Evolutionary conservation across 1,139 yeast species (phyloP), one percentile per base, ranked within the genome.

Genomic region (Kluyveromyces marxianus): DNA sequence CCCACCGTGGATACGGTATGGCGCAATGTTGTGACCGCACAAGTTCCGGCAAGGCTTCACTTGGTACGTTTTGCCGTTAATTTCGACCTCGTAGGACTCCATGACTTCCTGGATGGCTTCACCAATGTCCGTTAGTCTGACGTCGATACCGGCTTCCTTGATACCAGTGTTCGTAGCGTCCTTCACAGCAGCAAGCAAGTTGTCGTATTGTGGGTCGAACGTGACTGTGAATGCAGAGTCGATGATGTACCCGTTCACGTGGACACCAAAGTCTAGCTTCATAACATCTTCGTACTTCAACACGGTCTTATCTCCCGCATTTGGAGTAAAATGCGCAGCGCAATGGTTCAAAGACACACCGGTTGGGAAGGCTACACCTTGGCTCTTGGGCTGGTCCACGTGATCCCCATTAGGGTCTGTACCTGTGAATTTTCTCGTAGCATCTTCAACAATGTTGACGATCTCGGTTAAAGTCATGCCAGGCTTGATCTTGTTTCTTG

Each of bases 261-360:
- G 98, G 25, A 92, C 97, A 52, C 99, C 99, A 60, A 90, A 81
- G 65, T 92, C 99, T 34, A 92, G 95, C 70, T 94, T 94, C 89
- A 92, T 81, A 43, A 92, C 96, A 67, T 92, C 98, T 52, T 86
- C 95, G 58, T 87, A 79, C 48, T 76, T 72, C 55, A 92, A 71
- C 1, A 84, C 84, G 7, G 85, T 76, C 58, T 81, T 87, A 66
- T 94, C 98, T 24, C 96, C 96, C 21, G 95, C 83, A 67, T 92
- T 92, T 24, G 99, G 99, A 0, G 97, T 90, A 67, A 89, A 92
- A 66, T 94, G 99, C 0, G 98, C 98, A 30, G 99, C 99, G 57
- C 89, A 84, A 62, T 90, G 87, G 68, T 92, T 94, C 53, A 90
- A 69, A 0, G 96, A 87, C 44, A 94, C 76, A 47, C 99, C 99